phyloP scores from a whole-genome alignment of 495 filamentous ascomycete species.

The Terfezia boudieri region DNA sequence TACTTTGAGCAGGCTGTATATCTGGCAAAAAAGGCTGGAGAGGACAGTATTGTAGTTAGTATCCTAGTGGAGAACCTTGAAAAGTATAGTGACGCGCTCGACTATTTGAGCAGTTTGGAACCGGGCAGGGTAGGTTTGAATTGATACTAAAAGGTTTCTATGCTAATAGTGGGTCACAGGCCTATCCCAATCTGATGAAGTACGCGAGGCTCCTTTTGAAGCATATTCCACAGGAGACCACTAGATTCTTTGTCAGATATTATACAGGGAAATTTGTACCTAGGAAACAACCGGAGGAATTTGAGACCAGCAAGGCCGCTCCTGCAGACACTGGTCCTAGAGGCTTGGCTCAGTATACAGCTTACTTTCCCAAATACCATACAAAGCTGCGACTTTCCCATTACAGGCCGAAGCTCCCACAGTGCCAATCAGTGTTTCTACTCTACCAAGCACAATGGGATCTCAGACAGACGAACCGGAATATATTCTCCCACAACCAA shows the following conservation, averaged over 20 bases:
- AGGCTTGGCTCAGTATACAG: slow-evolving; percentile 59
- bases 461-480: slow-evolving; percentile 14
- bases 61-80: slow-evolving; percentile 90
- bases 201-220: slow-evolving; percentile 77
- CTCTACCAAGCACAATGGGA: neutral
- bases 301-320: neutral
- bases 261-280: slow-evolving; percentile 70
- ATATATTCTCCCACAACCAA: slow-evolving; percentile 54
- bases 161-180: slow-evolving; percentile 26
- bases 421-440: neutral
- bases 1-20: slow-evolving; percentile 95
- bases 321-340: slow-evolving; percentile 20
- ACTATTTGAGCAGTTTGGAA: slow-evolving; percentile 75
- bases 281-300: neutral
- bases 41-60: slow-evolving; percentile 82
- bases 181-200: slow-evolving; percentile 80
- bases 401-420: slow-evolving; percentile 18
- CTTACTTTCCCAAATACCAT: slow-evolving; percentile 58
- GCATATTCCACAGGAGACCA: slow-evolving; percentile 57
- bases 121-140: slow-evolving; percentile 43
- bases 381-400: slow-evolving; percentile 40
- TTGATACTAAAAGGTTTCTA: neutral
- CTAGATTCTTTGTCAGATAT: slow-evolving; percentile 73
- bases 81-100: slow-evolving; percentile 62
- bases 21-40: slow-evolving; percentile 77